Evolutionary conservation across 805 yeast species (phyloP), one percentile per base, ranked within the genome.

Genomic region (Jamesozyma rosinii): DNA sequence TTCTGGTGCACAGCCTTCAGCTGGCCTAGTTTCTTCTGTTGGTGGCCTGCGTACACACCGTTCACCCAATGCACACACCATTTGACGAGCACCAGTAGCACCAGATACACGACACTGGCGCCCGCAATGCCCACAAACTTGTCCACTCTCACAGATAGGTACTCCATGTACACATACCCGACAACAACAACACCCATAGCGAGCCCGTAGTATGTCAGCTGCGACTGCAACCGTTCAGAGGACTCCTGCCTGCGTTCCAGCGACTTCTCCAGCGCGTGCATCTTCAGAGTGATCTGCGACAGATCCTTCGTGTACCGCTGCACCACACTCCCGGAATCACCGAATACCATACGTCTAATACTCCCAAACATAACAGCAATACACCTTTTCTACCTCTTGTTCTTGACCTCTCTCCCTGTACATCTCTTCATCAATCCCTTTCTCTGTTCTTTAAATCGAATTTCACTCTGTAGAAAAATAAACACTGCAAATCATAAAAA

Each of bases 1-100:
- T 62, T 61, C 43, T 67, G 65, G 46, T 80, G 86, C 38, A 68
- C 59, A 20, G 66, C 67, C 44, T 65, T 62, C 41, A 79, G 59
- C 11, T 47, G 43, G 43, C 63, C 60, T 37, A 73, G 38, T 38
- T 49, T 49, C 32, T 43, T 46, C 35, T 47, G 32, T 22, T 52
- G 51, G 13, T 49, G 46, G 22, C 40, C 38, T 18, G 47, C 46
- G 3, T 41, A 41, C 43, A 44, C 46, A 10, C 39, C 38, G 24
- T 42, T 42, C 14, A 46, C 20, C 22, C 38, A 43, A 19, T 47
- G 43, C 26, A 48, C 38, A 5, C 35, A 15, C 35, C 44, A 47
- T 36, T 52, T 49, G 11, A 36, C 11, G 9, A 24, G 9, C 34
- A 31, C 34, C 6, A 31, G 34, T 13, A 31, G 6, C 34, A 31